Base-by-base conservation (phyloP, 768 basidiomycete genomes). In the Termitomyces sp. region DNA sequence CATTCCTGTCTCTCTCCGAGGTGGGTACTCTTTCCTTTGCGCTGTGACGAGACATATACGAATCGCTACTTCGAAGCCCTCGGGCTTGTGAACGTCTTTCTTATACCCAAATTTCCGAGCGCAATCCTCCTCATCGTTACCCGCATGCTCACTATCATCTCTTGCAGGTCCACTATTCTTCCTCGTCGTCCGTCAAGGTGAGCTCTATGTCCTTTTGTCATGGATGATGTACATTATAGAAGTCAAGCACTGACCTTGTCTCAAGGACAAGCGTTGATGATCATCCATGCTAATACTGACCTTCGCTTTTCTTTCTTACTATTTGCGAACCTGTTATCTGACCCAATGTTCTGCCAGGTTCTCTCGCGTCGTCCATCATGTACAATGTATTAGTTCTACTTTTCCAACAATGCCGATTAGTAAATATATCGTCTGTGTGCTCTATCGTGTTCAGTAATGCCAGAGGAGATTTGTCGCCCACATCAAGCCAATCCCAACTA, bases 71-170 rank as follows among this genome's bases (percentile, higher is more conserved):
- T 90, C 70, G 90, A 92, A 84, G 85, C 84, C 70, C 61, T 53
- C 58, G 61, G 74, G 88, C 82, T 86, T 24, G 80, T 91, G 89
- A 92, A 75, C 71, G 70, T 74, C 70, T 64, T 75, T 78, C 77
- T 69, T 67, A 93, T 92, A 93, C 90, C 91, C 90, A 92, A 93
- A 91, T 93, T 92, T 91, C 91, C 76, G 90, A 92, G 79, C 76
- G 65, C 50, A 56, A 60, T 40, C 56, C 40, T 36, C 59, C 57
- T 53, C 46, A 60, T 52, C 43, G 58, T 48, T 39, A 52, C 45
- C 37, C 12, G 61, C 33, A 50, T 33, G 43, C 42, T 58, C 22
- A 43, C 18, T 12, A 4, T 20, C 52, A 61, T 60, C 60, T 62
- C 51, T 49, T 43, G 33, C 36, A 47, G 53, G 39, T 46, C 33